Evolutionary conservation across 768 basidiomycete species (phyloP).

Genomic region (Mrakia gelida): DNA sequence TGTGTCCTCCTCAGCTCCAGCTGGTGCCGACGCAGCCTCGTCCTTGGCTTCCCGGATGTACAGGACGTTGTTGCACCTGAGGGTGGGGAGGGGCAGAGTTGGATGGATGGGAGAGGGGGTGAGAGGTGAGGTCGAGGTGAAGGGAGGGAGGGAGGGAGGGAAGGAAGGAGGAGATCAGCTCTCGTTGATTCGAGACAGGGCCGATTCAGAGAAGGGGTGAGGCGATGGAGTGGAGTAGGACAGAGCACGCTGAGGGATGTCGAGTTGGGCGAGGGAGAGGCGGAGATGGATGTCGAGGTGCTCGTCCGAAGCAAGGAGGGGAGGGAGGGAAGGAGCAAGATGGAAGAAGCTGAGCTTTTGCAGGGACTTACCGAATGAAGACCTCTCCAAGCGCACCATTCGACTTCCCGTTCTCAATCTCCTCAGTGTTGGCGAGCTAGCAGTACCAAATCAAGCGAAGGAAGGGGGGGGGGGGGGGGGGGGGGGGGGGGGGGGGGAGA

Average conservation of each 20-base stretch:
- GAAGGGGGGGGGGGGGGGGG: background rate
- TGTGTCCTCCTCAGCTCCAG: background rate
- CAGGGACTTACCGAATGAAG: slow-evolving; percentile 77
- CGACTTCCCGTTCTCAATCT: slow-evolving; percentile 91
- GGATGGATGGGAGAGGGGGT: slow-evolving; percentile 30
- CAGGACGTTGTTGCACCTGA: slow-evolving; percentile 88
- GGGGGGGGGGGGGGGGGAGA: background rate
- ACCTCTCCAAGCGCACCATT: slow-evolving; percentile 98
- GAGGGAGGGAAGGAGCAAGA: background rate
- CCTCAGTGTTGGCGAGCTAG: slow-evolving; percentile 97
- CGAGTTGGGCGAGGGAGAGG: background rate
- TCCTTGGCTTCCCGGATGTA: slow-evolving; percentile 56
- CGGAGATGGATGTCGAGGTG: background rate
- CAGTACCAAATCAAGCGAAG: background rate
- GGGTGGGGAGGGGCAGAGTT: background rate
- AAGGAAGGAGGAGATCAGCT: background rate
- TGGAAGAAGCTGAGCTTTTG: background rate
- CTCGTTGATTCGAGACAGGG: background rate
- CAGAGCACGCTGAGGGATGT: background rate
- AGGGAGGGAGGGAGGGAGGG: background rate
- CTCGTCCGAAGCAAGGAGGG: background rate
- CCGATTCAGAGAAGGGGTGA: background rate
- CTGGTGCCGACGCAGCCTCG: background rate
- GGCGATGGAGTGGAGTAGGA: background rate
- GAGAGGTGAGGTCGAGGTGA: background rate